Base-by-base conservation (phyloP, 176 grass and related monocot species). In the Ananas comosus region DNA sequence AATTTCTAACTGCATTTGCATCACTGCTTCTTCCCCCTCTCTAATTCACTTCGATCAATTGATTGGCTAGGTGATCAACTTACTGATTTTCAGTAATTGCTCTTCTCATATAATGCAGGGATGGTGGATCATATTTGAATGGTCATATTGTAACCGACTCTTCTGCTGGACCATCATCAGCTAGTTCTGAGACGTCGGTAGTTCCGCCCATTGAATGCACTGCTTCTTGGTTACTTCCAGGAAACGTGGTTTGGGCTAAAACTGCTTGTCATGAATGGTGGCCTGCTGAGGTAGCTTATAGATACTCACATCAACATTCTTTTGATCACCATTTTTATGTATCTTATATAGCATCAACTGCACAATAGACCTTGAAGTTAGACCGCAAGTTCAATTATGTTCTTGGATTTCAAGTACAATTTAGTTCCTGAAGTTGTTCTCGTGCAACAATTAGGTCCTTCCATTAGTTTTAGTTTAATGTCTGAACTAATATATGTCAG, bases 171-270 rank as follows among this genome's bases (percentile, higher is more conserved):
- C 67, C 74, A 50, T 77, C 80, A 78, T 64, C 74, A 64, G 22
- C 48, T 23, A n/a, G 48, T 68, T 72, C 57, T 49, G 76, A 78
- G 16, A 61, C 23, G 59, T 83, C 67, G 6, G 48, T 83, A 22
- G 48, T 22, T 21, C 21, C 19, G 63, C 53, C 65, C 67, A 48
- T 22, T 8, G 71, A 50, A 13, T 53, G 50, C 29, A 11, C 27
- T 56, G 63, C 51, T 53, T 72, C 74, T 78, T 83, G 68, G 80
- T 73, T 83, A 51, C 53, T 70, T 71, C 80, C 80, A 70, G 81
- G 81, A 83, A 83, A 47, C 70, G 64, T 74, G 11, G 75, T 83
- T 53, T 83, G 81, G 81, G 81, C 81, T 63, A 83, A 78, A 79
- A 83, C 28, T 58, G 70, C 81, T 51, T 27, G 61, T 47, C 66